Percentiles rank a stretch among this genome's conserved stretches.
Conservation (phyloP, 768 basidiomycete species). For the Suillus tomentosus region DNA sequence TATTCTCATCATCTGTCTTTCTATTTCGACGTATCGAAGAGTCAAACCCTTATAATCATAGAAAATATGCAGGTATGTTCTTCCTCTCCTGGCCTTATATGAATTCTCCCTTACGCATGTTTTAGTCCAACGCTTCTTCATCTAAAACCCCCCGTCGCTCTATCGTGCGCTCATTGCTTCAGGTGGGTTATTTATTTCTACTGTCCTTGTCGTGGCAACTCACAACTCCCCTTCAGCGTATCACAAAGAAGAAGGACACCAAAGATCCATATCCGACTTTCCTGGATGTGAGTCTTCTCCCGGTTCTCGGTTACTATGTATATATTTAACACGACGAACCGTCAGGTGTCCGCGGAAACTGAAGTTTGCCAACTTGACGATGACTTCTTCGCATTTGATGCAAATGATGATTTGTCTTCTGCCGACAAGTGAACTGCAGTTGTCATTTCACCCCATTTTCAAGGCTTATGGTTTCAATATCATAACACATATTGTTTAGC, state of each 20-base stretch:
- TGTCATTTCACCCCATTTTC: too few relatives aligned
- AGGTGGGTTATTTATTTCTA: not conserved
- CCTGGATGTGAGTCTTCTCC: not conserved
- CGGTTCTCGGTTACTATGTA: too few relatives aligned
- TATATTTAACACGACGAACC: not conserved
- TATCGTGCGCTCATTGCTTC: not conserved
- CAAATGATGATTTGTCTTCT: not conserved
- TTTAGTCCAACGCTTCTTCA: not conserved
- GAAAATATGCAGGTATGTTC: not conserved
- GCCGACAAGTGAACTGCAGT: not conserved
- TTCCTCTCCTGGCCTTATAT: not conserved
- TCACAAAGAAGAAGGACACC: not conserved
- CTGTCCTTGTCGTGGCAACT: not conserved
- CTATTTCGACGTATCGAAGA: not conserved
- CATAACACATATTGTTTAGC: not conserved
- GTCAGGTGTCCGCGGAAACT: not conserved
- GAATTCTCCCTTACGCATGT: not conserved
- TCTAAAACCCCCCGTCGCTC: not conserved
- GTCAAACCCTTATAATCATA: not conserved
- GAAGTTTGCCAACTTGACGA: not conserved
- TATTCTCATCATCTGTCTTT: not conserved
- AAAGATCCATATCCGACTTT: not conserved
- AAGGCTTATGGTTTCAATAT: not conserved
- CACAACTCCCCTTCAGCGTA: not conserved
- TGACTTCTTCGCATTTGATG: not conserved